Base-by-base conservation (phyloP, 2,329 filamentous ascomycete species). In the Penicillium aurantiogriseum region DNA sequence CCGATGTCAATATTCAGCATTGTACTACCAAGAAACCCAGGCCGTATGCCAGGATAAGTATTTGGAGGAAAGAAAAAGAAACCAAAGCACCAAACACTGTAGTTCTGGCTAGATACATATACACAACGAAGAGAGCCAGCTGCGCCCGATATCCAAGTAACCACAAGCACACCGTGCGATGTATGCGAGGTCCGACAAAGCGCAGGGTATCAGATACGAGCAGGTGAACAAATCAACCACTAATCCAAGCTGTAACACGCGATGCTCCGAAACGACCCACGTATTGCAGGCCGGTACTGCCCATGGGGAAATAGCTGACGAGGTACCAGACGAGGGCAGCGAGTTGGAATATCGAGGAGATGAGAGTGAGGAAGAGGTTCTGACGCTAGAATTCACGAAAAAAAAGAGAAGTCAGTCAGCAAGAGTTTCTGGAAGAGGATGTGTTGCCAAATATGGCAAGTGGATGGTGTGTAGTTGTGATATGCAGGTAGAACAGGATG, bases 271-370 rank as follows among this genome's bases (percentile, higher is more conserved):
- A 94, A 3, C 86, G 87, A 43, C 92, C 91, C 57, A 92, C 92
- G 65, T 96, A 85, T 58, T 93, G 88, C 64, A 99, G 79, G 42
- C 94, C 91, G 54, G 88, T 90, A 56, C 90, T 90, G 40, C 94
- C 94, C 92, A 97, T 96, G 27, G 94, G 94, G 70, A 97, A 97
- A 76, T 99, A 99, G 77, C 91, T 96, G 75, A 97, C 87, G 46
- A 97, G 82, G 77, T 97, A 97, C 93, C 93, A 97, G 46, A 91
- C 64, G 63, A 97, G 80, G 62, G 89, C 90, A 52, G 88, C 87
- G 54, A 97, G 81, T 74, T 99, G 94, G 66, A 92, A 79, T 59
- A 97, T 82, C 60, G 91, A 87, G 23, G 92, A 89, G 62, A 97
- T 79, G 54, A 97, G 81, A 17, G 94, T 97, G 63, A 97, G 85